Percentiles rank a stretch among this genome's conserved stretches.
phyloP scores from a whole-genome alignment of 345 rosid genomes.

The Dovyalis caffra region DNA sequence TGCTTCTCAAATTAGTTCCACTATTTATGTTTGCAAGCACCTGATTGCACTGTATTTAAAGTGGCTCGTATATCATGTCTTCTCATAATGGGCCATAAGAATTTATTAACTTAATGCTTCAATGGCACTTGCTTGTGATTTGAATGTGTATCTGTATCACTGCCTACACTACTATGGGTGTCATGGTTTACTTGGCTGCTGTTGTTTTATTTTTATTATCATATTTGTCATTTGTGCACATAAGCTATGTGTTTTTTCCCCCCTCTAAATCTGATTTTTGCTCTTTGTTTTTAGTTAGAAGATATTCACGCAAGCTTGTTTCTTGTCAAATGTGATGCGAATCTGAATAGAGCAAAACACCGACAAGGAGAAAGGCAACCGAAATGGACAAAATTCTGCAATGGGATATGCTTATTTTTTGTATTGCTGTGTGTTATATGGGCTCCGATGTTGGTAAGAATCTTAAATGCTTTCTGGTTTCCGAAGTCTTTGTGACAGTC shows the following conservation, averaged over 20 bases:
- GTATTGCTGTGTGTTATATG: constrained; percentile 43
- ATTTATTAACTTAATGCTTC: too few species aligned
- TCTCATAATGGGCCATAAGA: too few species aligned
- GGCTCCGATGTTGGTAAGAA: constrained; percentile 53
- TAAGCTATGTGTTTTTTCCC: neutral
- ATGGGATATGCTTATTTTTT: constrained; percentile 46
- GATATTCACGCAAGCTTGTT: constrained; percentile 51
- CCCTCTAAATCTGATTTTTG: constrained; percentile 11
- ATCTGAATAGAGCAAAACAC: constrained; percentile 38
- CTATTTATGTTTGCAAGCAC: too few species aligned
- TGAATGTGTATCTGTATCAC: too few species aligned
- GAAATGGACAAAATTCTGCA: constrained; percentile 42
- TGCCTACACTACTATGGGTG: neutral
- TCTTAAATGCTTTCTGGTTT: neutral
- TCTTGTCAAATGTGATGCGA: constrained; percentile 44
- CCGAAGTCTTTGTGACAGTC: neutral
- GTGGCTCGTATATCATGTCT: too few species aligned
- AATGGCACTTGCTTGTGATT: too few species aligned
- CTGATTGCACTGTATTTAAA: too few species aligned
- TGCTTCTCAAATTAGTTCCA: too few species aligned
- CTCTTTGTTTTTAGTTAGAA: constrained; percentile 32
- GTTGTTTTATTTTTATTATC: neutral
- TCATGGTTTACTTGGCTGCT: neutral
- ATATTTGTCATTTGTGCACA: neutral
- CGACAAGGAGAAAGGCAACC: constrained; percentile 43